Base-by-base conservation (phyloP, 371 early-diverging fungal species). In the Actinomortierella wolfii region DNA sequence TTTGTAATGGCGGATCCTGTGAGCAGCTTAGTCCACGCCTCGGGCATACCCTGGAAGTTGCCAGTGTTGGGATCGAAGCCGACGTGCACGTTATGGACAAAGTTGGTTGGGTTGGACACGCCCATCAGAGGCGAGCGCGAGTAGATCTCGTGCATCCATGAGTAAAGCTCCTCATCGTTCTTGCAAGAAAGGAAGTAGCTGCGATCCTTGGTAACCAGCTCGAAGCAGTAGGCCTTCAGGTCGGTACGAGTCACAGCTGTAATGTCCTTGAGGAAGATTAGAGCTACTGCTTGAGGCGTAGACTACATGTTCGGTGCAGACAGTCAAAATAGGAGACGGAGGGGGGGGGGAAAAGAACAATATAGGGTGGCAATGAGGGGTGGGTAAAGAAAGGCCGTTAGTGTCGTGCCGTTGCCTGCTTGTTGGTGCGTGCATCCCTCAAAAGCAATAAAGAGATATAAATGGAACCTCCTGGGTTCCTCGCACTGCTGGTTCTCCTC, bases 91-190 rank as follows among this genome's bases (percentile, higher is more conserved):
- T 94, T 88, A 78, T 97, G 97, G 50, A 92, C 90, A 79, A 97
- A 96, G 80, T 94, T 92, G 45, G 97, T 95, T 2, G 98, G 97
- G 69, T 85, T 90, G 40, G 97, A 95, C 56, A 95, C 94, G 39
- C 93, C 94, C 83, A 85, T 81, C 26, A 92, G 79, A 17, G 95
- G 93, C 18, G 94, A 92, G 47, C 92, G 84, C 85, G 92, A 73
- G 39, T 96, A 96, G 68, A 97, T 90, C 59, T 92, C 93, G 69
- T 97, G 97, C 87, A 96, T 92, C 97, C 97, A 97, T 29, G 92
- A 88, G 76, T 97, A 97, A 28, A 97, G 81, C 61, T 97, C 97
- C 63, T 94, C 94, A 76, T 97, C 97, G 78, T 85, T 92, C 77
- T 87, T 90, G 79, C 93, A 94, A 20, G 92, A 84, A 42, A 97